Evolutionary conservation across 148 eudicot species (phyloP).

Genomic region (Amaranthus hypochondriacus): DNA sequence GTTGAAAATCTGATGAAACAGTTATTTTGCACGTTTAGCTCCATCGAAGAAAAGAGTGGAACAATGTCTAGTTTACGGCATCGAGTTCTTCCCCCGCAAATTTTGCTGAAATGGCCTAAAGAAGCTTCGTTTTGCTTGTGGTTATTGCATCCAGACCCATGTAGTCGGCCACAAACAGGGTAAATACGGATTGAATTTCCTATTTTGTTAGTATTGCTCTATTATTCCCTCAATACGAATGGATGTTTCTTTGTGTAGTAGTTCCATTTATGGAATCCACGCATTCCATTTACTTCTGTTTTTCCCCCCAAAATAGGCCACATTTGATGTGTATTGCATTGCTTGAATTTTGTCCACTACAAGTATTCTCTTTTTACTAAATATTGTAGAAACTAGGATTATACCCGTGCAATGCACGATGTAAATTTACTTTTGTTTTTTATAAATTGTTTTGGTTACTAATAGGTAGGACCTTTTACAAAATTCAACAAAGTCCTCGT

Average conservation of each 20-base stretch:
- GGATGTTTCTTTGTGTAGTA: neutral
- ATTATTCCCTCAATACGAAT: neutral
- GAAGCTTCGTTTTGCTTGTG: conserved; percentile 98
- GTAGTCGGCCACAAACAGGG: conserved; percentile 82
- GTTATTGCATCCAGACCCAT: conserved; percentile 92
- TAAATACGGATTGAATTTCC: conserved; percentile 12
- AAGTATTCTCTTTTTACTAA: too few relatives aligned
- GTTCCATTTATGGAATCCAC: neutral
- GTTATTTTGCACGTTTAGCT: conserved; percentile 78
- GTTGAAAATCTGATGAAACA: conserved; percentile 31
- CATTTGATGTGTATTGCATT: too few relatives aligned
- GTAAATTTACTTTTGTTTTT: too few relatives aligned
- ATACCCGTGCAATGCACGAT: too few relatives aligned
- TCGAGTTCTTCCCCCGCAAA: conserved; percentile 92
- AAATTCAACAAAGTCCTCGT: too few relatives aligned
- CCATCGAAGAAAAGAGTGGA: conserved; percentile 76
- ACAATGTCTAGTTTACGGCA: conserved; percentile 88
- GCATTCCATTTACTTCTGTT: neutral
- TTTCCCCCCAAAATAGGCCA: too few relatives aligned
- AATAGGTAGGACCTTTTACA: too few relatives aligned
- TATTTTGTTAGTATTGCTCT: neutral
- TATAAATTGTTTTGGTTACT: too few relatives aligned
- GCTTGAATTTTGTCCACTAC: too few relatives aligned
- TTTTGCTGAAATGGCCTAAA: conserved; percentile 91
- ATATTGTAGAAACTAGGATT: too few relatives aligned